phyloP scores from a whole-genome alignment of 2,329 filamentous ascomycete genomes.

The Colletotrichum sp. region DNA sequence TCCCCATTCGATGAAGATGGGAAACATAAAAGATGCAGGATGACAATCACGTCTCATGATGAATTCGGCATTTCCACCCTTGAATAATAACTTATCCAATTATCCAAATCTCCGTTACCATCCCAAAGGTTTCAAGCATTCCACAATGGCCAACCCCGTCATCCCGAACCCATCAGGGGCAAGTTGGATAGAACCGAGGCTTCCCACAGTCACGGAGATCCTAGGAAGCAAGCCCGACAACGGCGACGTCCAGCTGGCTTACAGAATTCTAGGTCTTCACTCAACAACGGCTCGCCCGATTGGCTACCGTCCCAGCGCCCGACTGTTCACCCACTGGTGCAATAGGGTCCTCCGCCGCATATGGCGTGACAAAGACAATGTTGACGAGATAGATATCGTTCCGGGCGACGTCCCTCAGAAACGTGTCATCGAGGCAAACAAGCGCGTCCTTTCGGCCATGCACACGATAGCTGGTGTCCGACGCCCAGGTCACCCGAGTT shows the following conservation, averaged over 20 bases:
- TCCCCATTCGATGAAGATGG: too few species aligned
- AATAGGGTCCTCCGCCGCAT: not conserved
- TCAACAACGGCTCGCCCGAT: not conserved
- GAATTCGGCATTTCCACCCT: not conserved
- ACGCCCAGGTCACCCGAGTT: not conserved
- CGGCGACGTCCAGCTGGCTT: not conserved
- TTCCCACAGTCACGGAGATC: not conserved
- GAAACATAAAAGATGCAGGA: not conserved
- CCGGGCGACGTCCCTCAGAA: not conserved
- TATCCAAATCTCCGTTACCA: not conserved
- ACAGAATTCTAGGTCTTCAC: not conserved
- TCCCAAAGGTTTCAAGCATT: not conserved
- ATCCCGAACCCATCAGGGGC: not conserved
- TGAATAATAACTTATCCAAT: not conserved
- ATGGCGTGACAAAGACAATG: not conserved
- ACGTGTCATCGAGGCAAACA: conserved; percentile 3
- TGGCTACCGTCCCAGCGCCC: too few species aligned
- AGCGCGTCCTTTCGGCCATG: not conserved
- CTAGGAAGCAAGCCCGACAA: not conserved
- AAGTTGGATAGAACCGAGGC: not conserved
- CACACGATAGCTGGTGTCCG: not conserved
- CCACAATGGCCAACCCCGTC: not conserved
- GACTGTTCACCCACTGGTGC: not conserved
- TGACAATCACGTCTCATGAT: not conserved
- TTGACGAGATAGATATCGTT: fast-evolving